Percentiles rank a stretch among this genome's conserved stretches.
These are phyloP conservation scores for Nicotiana tomentosiformis DNA, from an alignment of 257 asterid genomes.

Conservation along the genomic window DNA sequence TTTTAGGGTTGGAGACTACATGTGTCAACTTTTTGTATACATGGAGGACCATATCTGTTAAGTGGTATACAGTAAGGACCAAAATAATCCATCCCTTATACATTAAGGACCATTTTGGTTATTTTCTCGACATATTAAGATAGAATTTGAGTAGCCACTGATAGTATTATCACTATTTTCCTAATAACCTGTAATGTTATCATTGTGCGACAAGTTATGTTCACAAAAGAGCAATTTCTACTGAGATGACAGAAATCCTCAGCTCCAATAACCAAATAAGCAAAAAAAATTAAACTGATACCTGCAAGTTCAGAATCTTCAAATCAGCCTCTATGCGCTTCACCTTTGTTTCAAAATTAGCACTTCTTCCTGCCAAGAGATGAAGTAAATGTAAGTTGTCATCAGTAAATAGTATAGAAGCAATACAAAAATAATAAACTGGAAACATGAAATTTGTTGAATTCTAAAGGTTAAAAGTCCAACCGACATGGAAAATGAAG, in stretches of 20 bases:
- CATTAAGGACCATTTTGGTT: no score
- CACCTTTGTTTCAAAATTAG: conserved; percentile 46
- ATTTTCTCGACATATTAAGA: not conserved
- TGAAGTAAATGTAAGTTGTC: not conserved
- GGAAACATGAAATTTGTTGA: not conserved
- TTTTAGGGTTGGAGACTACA: no score
- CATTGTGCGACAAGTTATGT: not conserved
- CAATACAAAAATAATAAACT: not conserved
- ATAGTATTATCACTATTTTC: not conserved
- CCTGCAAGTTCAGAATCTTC: conserved; percentile 75
- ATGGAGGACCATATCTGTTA: no score
- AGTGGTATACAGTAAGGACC: no score
- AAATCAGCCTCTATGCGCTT: conserved; percentile 92
- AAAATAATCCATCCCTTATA: no score
- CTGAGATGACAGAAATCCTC: not conserved
- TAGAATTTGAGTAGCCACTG: not conserved
- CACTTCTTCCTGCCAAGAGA: conserved; percentile 47
- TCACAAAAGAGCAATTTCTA: not conserved
- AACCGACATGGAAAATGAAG: not conserved
- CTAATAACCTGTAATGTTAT: not conserved
- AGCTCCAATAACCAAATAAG: not conserved
- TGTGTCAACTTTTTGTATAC: no score
- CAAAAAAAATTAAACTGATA: conserved; percentile 14
- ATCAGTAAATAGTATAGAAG: not conserved
- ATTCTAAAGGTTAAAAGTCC: not conserved